Conservation (phyloP, 1,139 yeast species). For the Scheffersomyces segobiensis region DNA sequence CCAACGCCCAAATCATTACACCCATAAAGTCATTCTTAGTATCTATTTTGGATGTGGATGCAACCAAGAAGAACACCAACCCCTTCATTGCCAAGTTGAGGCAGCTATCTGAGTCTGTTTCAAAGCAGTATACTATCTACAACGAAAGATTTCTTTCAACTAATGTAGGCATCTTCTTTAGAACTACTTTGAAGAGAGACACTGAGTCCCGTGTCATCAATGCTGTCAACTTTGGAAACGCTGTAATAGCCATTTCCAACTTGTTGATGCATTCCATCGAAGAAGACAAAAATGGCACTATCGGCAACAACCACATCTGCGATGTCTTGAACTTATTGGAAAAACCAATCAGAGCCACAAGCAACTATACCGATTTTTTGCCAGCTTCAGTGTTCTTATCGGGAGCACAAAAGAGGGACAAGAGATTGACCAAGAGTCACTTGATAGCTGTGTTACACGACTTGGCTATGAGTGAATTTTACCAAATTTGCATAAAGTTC, state of each 20-base stretch:
- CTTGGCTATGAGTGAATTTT: constrained; percentile 61
- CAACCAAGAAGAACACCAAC: neutral
- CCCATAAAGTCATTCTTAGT: constrained; percentile 13
- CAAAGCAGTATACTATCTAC: constrained; percentile 3
- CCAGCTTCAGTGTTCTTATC: constrained; percentile 51
- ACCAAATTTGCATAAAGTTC: constrained; percentile 62
- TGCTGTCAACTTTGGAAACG: constrained; percentile 61
- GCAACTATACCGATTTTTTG: constrained; percentile 36
- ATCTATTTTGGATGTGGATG: neutral
- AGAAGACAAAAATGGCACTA: constrained; percentile 56
- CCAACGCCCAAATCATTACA: constrained; percentile 11
- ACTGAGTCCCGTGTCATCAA: constrained; percentile 60
- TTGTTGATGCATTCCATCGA: constrained; percentile 60
- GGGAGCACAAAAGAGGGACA: constrained; percentile 22
- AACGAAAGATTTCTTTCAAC: constrained; percentile 13
- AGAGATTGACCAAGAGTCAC: constrained; percentile 28
- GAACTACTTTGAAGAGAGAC: constrained; percentile 52
- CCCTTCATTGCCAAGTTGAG: neutral
- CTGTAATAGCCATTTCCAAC: constrained; percentile 61
- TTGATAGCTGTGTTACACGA: constrained; percentile 60
- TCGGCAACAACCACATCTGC: constrained; percentile 51
- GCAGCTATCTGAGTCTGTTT: neutral
- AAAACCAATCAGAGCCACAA: constrained; percentile 49
- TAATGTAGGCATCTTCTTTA: constrained; percentile 46
- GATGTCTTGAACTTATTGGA: constrained; percentile 61